These are phyloP conservation scores for Amphibolis antarctica DNA, from an alignment of 106 monocot genomes.

Conservation along the genomic window DNA sequence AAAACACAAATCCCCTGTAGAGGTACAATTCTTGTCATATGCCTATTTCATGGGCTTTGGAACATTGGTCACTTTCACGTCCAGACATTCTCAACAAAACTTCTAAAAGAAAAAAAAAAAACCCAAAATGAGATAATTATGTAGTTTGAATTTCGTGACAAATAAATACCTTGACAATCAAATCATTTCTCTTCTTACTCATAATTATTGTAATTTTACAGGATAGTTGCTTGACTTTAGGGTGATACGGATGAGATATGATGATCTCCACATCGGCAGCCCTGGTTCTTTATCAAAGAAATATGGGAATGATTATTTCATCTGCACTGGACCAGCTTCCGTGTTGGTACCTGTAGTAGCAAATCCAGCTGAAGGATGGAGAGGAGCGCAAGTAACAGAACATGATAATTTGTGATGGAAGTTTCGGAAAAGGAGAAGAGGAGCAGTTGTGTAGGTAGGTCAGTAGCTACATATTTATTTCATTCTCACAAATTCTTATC, in stretches of 20 bases:
- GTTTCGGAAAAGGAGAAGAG: too few species aligned
- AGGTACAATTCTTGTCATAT: too few species aligned
- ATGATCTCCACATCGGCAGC: slow-evolving; percentile 62
- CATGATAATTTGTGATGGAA: slow-evolving; percentile 74
- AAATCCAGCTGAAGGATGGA: slow-evolving; percentile 72
- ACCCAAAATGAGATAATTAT: not conserved
- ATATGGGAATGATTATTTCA: slow-evolving; percentile 59
- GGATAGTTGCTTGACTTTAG: slow-evolving; percentile 79
- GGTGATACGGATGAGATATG: slow-evolving; percentile 84
- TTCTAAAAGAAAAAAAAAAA: too few species aligned
- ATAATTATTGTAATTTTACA: slow-evolving; percentile 14
- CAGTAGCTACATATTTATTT: too few species aligned
- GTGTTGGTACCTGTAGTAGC: slow-evolving; percentile 69
- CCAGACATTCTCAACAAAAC: too few species aligned
- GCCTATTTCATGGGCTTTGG: too few species aligned
- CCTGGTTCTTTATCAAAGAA: slow-evolving; percentile 54
- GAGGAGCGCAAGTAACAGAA: slow-evolving; percentile 87
- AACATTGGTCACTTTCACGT: too few species aligned
- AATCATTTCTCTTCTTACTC: too few species aligned
- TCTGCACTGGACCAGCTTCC: slow-evolving; percentile 81
- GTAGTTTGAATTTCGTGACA: not conserved
- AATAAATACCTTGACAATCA: not conserved
- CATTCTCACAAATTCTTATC: too few species aligned
- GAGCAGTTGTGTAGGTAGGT: not conserved
- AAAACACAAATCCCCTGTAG: too few species aligned